Conservation (phyloP, 1,284 basidiomycete species). For the Naganishia liquefaciens region DNA sequence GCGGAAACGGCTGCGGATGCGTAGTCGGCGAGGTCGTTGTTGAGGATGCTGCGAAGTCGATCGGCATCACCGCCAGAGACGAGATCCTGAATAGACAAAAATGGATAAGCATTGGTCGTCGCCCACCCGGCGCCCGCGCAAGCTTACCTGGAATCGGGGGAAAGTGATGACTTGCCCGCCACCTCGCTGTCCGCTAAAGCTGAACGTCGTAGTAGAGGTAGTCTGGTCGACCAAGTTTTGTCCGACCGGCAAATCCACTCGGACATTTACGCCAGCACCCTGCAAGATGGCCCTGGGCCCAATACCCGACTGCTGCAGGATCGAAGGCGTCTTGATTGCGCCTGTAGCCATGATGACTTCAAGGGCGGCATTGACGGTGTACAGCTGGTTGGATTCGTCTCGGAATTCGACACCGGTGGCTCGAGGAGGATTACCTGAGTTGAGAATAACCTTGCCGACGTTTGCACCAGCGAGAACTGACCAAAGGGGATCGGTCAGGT, state of each 20-base stretch:
- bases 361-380: slow-evolving; percentile 44
- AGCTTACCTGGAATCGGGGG: slow-evolving; percentile 43
- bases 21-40: slow-evolving; percentile 44
- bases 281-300: slow-evolving; percentile 47
- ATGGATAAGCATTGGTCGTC: neutral
- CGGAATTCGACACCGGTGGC: slow-evolving; percentile 45
- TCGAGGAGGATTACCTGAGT: slow-evolving; percentile 34
- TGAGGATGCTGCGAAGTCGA: slow-evolving; percentile 36
- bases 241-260: slow-evolving; percentile 50
- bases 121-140: neutral
- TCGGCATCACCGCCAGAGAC: slow-evolving; percentile 37
- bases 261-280: slow-evolving; percentile 43
- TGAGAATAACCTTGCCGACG: slow-evolving; percentile 42
- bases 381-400: slow-evolving; percentile 37
- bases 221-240: slow-evolving; percentile 55
- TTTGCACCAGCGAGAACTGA: slow-evolving; percentile 47
- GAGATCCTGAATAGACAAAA: slow-evolving; percentile 34
- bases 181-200: slow-evolving; percentile 32
- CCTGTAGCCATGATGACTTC: slow-evolving; percentile 56
- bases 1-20: slow-evolving; percentile 45
- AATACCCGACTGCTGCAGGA: slow-evolving; percentile 56
- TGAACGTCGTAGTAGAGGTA: slow-evolving; percentile 43
- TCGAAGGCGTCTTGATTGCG: slow-evolving; percentile 53
- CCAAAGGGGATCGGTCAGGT: slow-evolving; percentile 43
- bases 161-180: slow-evolving; percentile 41